Evolutionary conservation across 805 yeast species (phyloP), one percentile per base, ranked within the genome.

Genomic region (Blastobotrys americana): DNA sequence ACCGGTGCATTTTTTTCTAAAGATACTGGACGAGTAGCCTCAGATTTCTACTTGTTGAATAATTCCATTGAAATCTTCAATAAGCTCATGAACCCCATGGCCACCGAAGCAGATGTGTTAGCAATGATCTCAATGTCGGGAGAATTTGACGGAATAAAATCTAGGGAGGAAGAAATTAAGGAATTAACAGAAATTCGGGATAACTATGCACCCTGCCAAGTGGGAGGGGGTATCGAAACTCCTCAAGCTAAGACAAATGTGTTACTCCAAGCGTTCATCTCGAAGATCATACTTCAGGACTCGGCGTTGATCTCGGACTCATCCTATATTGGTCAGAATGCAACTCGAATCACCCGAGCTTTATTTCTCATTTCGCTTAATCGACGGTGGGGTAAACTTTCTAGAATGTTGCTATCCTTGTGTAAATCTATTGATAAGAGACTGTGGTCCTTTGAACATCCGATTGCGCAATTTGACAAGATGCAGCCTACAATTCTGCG

Each of bases 301-400:
- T 79, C 96, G 3, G 83, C 98, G 0, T 68, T 93, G 47, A 69
- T 77, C 2, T 86, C 97, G 0, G 98, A 93, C 63, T 73, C 85
- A 40, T 84, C 86, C 50, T 93, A 93, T 60, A 95, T 93, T 45
- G 97, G 97, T 1, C 98, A 93, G 57, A 93, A 93, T 57, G 76
- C 97, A 3, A 87, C 90, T 1, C 80, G 99, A 69, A 90, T 93
- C 27, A 78, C 95, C 53, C 76, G 97, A 20, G 96, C 98, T 0
- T 69, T 94, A 40, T 88, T 93, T 55, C 66, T 89, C 50, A 79
- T 93, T 49, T 94, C 95, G 31, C 68, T 93, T 28, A 84, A 86
- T 57, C 71, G 98, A 53, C 71, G 94, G 46, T 93, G 99, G 99
- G 96, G 97, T 1, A 62, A 67, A 4, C 79, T 88, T 49, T 73